Percentiles rank a stretch among this genome's conserved stretches.
phyloP scores from a whole-genome alignment of 768 basidiomycete species.

The Lentinula boryana region DNA sequence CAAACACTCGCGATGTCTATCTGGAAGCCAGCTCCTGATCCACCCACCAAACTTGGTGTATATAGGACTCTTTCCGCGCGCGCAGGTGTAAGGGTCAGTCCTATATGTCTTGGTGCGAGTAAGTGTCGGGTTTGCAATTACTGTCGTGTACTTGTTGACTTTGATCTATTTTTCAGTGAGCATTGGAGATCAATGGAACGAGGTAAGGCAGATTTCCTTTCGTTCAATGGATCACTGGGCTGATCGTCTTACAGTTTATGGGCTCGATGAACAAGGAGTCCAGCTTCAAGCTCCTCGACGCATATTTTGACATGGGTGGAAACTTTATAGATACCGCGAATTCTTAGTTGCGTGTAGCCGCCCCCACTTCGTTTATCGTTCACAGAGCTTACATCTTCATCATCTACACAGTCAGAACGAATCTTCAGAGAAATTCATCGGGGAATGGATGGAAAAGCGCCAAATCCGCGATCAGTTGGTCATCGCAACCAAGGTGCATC shows the following conservation, averaged over 20 bases:
- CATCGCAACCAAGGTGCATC: conserved; percentile 35
- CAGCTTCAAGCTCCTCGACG: conserved; percentile 38
- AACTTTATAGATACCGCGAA: conserved; percentile 45
- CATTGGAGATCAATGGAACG: conserved; percentile 33
- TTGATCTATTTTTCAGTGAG: conserved; percentile 18
- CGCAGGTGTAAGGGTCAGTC: conserved; percentile 40
- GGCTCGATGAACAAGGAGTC: conserved; percentile 33
- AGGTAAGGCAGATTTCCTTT: not conserved
- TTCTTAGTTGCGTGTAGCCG: conserved; percentile 22
- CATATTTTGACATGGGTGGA: conserved; percentile 34
- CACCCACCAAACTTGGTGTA: conserved; percentile 19
- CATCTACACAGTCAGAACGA: conserved; percentile 40
- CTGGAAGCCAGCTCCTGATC: conserved; percentile 2
- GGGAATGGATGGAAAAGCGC: conserved; percentile 45
- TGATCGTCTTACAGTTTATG: not conserved
- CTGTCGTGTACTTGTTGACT: not conserved
- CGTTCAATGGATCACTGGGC: not conserved
- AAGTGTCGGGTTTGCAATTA: not conserved
- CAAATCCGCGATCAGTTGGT: conserved; percentile 43
- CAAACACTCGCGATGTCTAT: conserved; percentile 1
- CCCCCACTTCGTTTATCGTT: not conserved
- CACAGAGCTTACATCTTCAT: not conserved
- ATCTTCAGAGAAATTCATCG: conserved; percentile 44
- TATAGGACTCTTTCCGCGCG: conserved; percentile 14
- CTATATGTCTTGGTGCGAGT: conserved; percentile 35